Evolutionary conservation across 108 stramenopile species (phyloP).

Genomic region (Schizochytrium sp.): DNA sequence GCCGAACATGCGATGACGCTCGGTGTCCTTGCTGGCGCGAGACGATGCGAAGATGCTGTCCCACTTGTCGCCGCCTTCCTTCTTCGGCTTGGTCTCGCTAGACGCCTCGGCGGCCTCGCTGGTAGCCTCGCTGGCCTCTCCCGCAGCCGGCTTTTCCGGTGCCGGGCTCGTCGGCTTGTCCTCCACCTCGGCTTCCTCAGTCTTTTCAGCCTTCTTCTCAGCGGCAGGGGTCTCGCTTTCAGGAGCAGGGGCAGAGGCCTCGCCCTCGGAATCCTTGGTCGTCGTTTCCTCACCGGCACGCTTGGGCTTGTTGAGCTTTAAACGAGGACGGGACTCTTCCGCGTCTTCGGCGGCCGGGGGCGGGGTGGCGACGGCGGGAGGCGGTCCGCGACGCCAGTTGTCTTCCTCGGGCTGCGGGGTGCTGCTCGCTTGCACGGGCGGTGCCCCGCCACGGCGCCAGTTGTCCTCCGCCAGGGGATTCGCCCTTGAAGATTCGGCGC

Average conservation of each 20-base stretch:
- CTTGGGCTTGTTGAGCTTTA: background rate
- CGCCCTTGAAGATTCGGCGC: background rate
- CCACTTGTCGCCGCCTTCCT: background rate
- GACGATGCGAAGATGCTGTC: background rate
- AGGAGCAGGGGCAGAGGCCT: background rate
- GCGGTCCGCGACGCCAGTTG: background rate
- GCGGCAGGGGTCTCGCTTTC: too few species aligned
- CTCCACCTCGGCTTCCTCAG: background rate
- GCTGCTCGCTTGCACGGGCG: too few species aligned
- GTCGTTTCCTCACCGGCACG: background rate
- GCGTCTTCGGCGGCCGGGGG: background rate
- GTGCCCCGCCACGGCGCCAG: background rate
- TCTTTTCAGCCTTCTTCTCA: background rate
- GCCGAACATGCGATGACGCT: constrained; percentile 6
- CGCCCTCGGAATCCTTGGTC: background rate
- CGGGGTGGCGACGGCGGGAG: background rate
- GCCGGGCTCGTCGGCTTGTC: background rate
- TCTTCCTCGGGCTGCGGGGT: background rate
- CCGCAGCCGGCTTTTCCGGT: background rate
- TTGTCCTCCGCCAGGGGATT: background rate
- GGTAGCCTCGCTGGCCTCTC: background rate
- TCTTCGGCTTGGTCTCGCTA: background rate
- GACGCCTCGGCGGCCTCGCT: background rate
- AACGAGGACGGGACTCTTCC: background rate
- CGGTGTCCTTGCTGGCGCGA: background rate